Conservation (phyloP, 305 asterid genomes). For the Fraxinus velutina region DNA sequence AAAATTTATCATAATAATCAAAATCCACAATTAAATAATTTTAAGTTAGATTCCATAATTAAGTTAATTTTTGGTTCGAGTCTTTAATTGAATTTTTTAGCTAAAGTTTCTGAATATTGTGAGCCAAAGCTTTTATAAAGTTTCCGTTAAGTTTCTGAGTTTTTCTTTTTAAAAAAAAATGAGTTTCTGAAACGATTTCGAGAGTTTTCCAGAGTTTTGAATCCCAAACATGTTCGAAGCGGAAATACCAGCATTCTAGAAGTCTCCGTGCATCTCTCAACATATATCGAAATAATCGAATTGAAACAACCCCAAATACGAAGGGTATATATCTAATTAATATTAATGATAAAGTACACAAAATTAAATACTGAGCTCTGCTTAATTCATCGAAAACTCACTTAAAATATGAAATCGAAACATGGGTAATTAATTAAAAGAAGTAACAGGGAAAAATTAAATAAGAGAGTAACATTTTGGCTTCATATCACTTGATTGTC, state of each 20-base stretch:
- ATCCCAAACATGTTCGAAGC: too few species aligned
- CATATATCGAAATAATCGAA: not conserved
- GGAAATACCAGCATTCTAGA: not conserved
- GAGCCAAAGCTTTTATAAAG: too few species aligned
- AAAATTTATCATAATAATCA: too few species aligned
- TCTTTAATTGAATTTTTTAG: too few species aligned
- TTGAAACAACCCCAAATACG: not conserved
- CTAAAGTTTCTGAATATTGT: too few species aligned
- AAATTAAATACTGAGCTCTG: not conserved
- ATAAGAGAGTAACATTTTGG: not conserved
- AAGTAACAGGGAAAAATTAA: not conserved
- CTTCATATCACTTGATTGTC: conserved; percentile 23
- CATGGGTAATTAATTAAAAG: not conserved
- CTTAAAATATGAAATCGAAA: conserved; percentile 8
- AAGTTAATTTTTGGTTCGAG: too few species aligned
- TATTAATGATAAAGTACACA: not conserved
- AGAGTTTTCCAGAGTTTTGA: too few species aligned
- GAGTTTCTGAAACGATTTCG: too few species aligned
- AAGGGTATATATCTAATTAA: not conserved
- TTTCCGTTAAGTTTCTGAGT: too few species aligned
- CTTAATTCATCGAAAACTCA: not conserved
- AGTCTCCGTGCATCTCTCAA: not conserved
- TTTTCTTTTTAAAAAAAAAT: too few species aligned
- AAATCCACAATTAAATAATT: too few species aligned
- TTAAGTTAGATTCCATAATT: too few species aligned